Percentiles rank a stretch among this genome's conserved stretches.
Conservation (phyloP, 805 yeast species). For the Kodamaea nitidulidarum region DNA sequence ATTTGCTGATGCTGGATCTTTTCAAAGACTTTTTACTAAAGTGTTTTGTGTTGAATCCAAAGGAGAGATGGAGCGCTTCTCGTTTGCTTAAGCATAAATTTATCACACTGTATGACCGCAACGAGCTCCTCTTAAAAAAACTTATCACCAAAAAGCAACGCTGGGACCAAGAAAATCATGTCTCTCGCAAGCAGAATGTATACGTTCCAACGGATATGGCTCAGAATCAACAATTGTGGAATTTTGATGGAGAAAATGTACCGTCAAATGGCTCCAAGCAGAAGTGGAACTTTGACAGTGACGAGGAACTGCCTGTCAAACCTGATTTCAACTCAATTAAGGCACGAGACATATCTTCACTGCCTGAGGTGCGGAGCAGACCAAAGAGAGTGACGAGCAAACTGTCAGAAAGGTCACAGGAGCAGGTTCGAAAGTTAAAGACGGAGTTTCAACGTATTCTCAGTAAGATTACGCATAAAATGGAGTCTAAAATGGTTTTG, state of each 20-base stretch:
- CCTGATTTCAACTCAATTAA: slow-evolving; percentile 36
- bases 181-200: slow-evolving; percentile 25
- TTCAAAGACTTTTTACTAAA: slow-evolving; percentile 30
- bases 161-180: slow-evolving; percentile 40
- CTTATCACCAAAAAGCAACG: slow-evolving; percentile 32
- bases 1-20: slow-evolving; percentile 18
- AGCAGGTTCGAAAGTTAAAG: slow-evolving; percentile 5
- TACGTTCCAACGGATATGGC: slow-evolving; percentile 37
- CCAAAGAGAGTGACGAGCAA: neutral
- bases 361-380: slow-evolving; percentile 4
- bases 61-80: slow-evolving; percentile 28
- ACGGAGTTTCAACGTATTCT: slow-evolving; percentile 17
- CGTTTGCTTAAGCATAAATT: slow-evolving; percentile 32
- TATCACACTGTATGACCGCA: slow-evolving; percentile 18
- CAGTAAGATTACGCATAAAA: slow-evolving; percentile 20
- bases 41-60: slow-evolving; percentile 34
- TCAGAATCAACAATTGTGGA: slow-evolving; percentile 21
- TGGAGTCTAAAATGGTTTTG: slow-evolving; percentile 29
- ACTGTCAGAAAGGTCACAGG: neutral
- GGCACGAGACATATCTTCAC: slow-evolving; percentile 23
- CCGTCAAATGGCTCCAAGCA: neutral
- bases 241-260: too few relatives aligned
- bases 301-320: slow-evolving; percentile 16
- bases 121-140: slow-evolving; percentile 18
- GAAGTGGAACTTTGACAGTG: slow-evolving; percentile 7